phyloP scores from a whole-genome alignment of 495 filamentous ascomycete species.

The Diplogelasinospora grovesii region DNA sequence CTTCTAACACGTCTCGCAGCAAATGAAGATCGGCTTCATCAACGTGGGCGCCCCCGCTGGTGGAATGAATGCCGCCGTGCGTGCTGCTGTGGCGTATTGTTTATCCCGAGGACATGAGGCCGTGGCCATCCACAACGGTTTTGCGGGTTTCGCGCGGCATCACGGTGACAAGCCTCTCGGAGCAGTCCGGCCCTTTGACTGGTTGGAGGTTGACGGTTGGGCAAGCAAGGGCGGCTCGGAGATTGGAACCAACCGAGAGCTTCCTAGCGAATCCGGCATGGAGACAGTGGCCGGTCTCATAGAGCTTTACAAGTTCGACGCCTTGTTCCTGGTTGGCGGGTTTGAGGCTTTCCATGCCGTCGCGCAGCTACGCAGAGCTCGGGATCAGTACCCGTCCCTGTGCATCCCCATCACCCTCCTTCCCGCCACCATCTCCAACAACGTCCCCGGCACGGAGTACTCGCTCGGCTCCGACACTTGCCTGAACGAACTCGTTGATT shows the following conservation, averaged over 20 bases:
- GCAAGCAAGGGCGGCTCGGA: slow-evolving; percentile 94
- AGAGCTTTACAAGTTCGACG: slow-evolving; percentile 80
- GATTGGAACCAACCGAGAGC: slow-evolving; percentile 93
- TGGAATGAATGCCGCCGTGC: slow-evolving; percentile 96
- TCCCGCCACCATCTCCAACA: slow-evolving; percentile 97
- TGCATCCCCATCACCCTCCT: slow-evolving; percentile 89
- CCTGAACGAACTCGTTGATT: slow-evolving; percentile 89
- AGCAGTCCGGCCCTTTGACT: slow-evolving; percentile 75
- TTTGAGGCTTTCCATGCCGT: slow-evolving; percentile 96
- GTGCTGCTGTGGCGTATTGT: slow-evolving; percentile 94
- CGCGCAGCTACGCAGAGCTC: slow-evolving; percentile 73
- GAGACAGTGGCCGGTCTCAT: slow-evolving; percentile 80
- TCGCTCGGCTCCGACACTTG: slow-evolving; percentile 96
- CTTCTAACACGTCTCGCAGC: slow-evolving; percentile 41
- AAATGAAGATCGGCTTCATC: slow-evolving; percentile 89
- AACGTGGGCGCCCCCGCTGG: slow-evolving; percentile 98
- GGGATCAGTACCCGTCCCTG: slow-evolving; percentile 71
- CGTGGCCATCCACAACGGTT: slow-evolving; percentile 91
- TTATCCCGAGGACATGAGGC: slow-evolving; percentile 87
- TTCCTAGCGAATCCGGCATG: slow-evolving; percentile 78
- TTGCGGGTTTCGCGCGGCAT: slow-evolving; percentile 89
- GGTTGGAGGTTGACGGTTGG: slow-evolving; percentile 95
- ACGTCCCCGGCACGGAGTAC: slow-evolving; percentile 97
- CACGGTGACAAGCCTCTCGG: slow-evolving; percentile 74
- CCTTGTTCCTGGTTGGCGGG: slow-evolving; percentile 85